phyloP scores from a whole-genome alignment of 768 basidiomycete genomes.

The Tremella fuciformis region DNA sequence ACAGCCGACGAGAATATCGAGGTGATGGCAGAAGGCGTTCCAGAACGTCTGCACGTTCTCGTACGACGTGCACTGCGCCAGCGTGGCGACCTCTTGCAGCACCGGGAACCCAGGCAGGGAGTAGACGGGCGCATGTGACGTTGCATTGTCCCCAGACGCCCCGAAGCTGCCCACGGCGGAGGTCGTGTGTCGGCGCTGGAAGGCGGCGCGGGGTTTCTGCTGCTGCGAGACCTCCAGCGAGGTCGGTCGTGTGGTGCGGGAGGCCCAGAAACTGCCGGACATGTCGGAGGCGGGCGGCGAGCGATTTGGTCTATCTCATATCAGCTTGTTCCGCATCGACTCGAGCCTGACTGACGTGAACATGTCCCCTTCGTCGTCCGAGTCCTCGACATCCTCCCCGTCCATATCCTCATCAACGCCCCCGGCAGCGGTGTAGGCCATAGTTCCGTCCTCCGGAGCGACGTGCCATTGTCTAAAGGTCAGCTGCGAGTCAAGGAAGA shows the following conservation, averaged over 20 bases:
- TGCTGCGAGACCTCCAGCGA: conserved; percentile 6
- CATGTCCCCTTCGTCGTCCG: conserved; percentile 57
- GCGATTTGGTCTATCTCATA: not conserved
- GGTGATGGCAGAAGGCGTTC: conserved; percentile 88
- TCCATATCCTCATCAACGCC: conserved; percentile 81
- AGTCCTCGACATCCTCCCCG: conserved; percentile 59
- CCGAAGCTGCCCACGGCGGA: conserved; percentile 57
- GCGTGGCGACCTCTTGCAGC: not conserved
- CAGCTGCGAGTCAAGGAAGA: conserved; percentile 31
- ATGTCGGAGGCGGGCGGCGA: not conserved
- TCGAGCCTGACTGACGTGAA: not conserved
- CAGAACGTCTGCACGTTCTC: conserved; percentile 55
- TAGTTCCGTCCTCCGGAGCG: conserved; percentile 68
- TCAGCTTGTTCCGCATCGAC: not conserved
- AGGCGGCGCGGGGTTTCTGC: conserved; percentile 9
- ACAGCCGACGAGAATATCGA: conserved; percentile 75
- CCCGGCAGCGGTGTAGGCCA: conserved; percentile 59
- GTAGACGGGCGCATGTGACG: conserved; percentile 69
- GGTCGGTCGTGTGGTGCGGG: conserved; percentile 5
- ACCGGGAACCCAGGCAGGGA: conserved; percentile 62
- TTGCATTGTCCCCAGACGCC: conserved; percentile 49
- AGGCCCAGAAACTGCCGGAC: conserved; percentile 2
- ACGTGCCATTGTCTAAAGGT: conserved; percentile 35
- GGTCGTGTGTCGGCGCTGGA: conserved; percentile 23
- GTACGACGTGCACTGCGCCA: not conserved